Evolutionary conservation across 2,329 filamentous ascomycete genomes (phyloP), one percentile per base, ranked within the genome.

Genomic region (Xylariomycetidae sp.): DNA sequence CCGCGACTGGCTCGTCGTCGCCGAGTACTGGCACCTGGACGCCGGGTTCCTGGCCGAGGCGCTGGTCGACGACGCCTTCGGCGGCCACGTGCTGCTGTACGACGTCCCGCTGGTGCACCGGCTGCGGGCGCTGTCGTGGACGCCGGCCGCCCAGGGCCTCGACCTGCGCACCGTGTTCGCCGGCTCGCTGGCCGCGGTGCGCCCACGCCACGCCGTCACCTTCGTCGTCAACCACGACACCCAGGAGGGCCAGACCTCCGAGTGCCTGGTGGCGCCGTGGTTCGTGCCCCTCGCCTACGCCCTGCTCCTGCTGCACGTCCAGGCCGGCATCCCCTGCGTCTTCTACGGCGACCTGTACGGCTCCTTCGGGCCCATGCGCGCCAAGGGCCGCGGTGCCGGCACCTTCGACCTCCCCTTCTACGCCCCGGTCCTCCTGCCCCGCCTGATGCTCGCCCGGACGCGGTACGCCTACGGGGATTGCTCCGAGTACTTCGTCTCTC

Each of bases 141-240:
- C n/a, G n/a, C n/a, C n/a, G n/a, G n/a, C n/a, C n/a, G n/a, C n/a
- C n/a, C n/a, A n/a, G 28, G 63, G 64, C 3, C 72, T 66, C 1
- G 82, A 86, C 53, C 58, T 87, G 20, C 62, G 79, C n/a, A 66
- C 64, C 31, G 65, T 85, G 2, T 81, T 84, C 47, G 69, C 79
- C 29, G 61, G 64, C 20, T 75, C 76, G 1, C 57, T 85, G 35
- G 76, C 81, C 9, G 52, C 56, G 29, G 40, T 43, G 4, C 50
- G 49, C 16, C 60, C 61, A 2, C 40, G 61, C 19, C 56, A 57
- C 27, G 59, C 61, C 1, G 61, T 63, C 24, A 85, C 80, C 0
- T 68, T 85, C 4, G 79, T 85, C 1, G 76, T 76, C 57, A 85
- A 84, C 56, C 82, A 85, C 59, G 82, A 86, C 52, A 85, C 81